phyloP scores from a whole-genome alignment of 441 rosid species.

The Populus hybrid region DNA sequence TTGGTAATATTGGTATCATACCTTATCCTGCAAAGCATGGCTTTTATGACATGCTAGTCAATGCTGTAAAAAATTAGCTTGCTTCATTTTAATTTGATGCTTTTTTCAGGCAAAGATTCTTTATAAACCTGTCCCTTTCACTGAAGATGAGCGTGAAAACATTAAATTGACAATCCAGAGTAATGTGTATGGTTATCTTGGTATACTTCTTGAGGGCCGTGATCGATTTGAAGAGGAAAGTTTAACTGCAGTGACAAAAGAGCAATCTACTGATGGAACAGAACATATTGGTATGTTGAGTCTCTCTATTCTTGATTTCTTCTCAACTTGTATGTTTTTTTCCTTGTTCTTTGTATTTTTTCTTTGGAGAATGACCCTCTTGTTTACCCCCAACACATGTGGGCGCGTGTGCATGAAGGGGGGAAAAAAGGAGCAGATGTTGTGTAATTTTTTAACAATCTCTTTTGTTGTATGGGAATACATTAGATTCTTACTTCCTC shows the following conservation, averaged over 20 bases:
- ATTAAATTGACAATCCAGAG: constrained; percentile 52
- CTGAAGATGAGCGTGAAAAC: constrained; percentile 59
- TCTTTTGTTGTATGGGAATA: neutral
- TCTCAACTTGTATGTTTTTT: neutral
- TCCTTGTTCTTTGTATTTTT: neutral
- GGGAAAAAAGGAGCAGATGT: neutral
- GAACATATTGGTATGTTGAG: constrained; percentile 35
- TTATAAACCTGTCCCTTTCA: constrained; percentile 70
- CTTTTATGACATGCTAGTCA: neutral
- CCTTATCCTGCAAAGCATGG: neutral
- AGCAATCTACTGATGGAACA: constrained; percentile 30
- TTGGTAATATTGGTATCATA: constrained; percentile 2
- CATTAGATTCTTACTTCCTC: neutral
- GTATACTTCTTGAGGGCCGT: constrained; percentile 84
- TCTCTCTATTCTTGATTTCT: constrained; percentile 9
- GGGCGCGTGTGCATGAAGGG: neutral
- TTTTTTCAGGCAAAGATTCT: constrained; percentile 81
- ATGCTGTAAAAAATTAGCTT: neutral
- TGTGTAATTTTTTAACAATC: neutral
- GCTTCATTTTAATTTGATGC: neutral
- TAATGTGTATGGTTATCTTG: constrained; percentile 85
- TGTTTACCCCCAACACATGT: neutral
- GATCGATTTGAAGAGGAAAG: constrained; percentile 84
- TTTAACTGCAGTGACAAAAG: constrained; percentile 40
- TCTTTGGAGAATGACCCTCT: neutral